Base-by-base conservation (phyloP, 1,284 basidiomycete genomes). In the Amylostereum chailletii region DNA sequence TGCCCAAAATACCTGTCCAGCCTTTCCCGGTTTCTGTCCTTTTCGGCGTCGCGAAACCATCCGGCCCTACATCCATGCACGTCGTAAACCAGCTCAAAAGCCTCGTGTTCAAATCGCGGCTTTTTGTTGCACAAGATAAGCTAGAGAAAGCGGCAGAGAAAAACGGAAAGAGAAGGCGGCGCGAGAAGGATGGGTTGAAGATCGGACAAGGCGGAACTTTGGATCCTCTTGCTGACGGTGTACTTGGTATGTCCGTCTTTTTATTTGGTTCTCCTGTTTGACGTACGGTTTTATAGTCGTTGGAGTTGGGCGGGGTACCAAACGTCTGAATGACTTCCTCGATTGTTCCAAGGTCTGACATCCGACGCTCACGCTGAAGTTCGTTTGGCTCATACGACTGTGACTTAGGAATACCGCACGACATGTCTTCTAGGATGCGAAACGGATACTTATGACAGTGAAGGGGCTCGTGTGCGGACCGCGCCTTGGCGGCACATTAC, bases 181-280 rank as follows among this genome's bases (percentile, higher is more conserved):
- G 65, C 48, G 70, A 65, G 29, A 68, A 70, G 42, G 73, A 62
- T 2, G 58, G 59, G 27, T 65, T 92, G 47, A 95, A 95, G 67
- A 77, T 94, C 43, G 93, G 93, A 1, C 91, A 94, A 66, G 92
- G 92, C 42, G 94, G 94, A 11, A 99, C 96, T 2, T 72, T 99
- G 42, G 96, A 99, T 71, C 96, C 96, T 8, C 75, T 99, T 19
- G 96, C 96, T n/a, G 88, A 93, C 62, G 93, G 93, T 43, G 92
- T 95, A 26, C 71, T 92, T 54, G 87, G 88, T 89, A 63, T 54
- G 68, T 56, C 36, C 46, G 32, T 53, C 46, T 49, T 46, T 29
- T 30, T 29, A 47, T 39, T 46, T 19, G 19, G 44, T 50, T 30
- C 42, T 47, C 46, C 19, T 34, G 51, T 33, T 46, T 50, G 43